Evolutionary conservation across 2,329 filamentous ascomycete genomes (phyloP).

Genomic region (Nemania sp.): DNA sequence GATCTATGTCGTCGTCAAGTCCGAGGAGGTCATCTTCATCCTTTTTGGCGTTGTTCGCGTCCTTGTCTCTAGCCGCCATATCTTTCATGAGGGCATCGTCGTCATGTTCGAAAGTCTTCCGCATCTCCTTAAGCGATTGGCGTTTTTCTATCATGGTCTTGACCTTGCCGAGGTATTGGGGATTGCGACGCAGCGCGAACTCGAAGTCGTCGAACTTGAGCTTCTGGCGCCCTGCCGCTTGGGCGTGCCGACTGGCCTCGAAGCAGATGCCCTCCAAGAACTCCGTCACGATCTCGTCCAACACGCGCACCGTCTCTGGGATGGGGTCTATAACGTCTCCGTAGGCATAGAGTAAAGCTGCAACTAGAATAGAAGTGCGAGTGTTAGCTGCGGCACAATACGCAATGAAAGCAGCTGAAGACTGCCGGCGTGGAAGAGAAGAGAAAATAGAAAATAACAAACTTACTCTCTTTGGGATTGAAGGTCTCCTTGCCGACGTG

Average conservation of each 20-base stretch:
- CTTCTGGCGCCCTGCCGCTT: constrained; percentile 88
- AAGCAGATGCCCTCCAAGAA: constrained; percentile 95
- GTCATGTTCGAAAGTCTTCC: constrained; percentile 74
- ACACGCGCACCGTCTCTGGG: constrained; percentile 78
- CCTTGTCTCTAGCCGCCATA: constrained; percentile 24
- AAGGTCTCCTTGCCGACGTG: constrained; percentile 87
- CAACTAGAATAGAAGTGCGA: constrained; percentile 53
- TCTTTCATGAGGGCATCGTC: constrained; percentile 55
- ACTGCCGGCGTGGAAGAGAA: neutral
- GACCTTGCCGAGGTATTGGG: constrained; percentile 83
- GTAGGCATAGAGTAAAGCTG: constrained; percentile 75
- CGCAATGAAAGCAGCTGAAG: neutral
- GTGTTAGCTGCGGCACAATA: constrained; percentile 19
- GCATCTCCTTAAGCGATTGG: constrained; percentile 78
- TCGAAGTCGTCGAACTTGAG: constrained; percentile 99
- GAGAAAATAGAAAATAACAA: too few species aligned
- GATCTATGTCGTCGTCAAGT: constrained; percentile 40
- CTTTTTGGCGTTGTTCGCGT: constrained; percentile 22
- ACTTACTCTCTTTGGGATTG: constrained; percentile 68
- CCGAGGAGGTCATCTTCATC: constrained; percentile 43
- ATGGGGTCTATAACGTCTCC: constrained; percentile 79
- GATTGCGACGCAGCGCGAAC: constrained; percentile 86
- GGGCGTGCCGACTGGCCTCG: constrained; percentile 81
- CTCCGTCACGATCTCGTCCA: constrained; percentile 95
- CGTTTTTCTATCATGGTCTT: constrained; percentile 89